Percentiles rank a stretch among this genome's conserved stretches.
These are phyloP conservation scores for Phytophthora agathidicida DNA, from an alignment of 352 stramenopile genomes.

Conservation along the genomic window DNA sequence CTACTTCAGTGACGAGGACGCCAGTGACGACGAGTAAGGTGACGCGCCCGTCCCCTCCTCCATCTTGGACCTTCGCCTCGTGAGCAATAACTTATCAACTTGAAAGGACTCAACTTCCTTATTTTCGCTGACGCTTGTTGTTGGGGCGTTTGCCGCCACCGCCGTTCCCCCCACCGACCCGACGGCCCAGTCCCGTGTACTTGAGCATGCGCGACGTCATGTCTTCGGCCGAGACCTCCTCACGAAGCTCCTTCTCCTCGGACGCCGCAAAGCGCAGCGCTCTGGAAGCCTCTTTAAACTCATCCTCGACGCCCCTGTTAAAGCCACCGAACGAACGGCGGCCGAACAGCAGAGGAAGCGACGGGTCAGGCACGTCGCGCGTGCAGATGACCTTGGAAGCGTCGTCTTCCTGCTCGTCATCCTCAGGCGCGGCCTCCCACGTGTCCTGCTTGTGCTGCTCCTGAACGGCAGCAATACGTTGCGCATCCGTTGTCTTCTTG, in stretches of 20 bases:
- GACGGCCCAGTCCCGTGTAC: slow-evolving; percentile 75
- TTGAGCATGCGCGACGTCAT: slow-evolving; percentile 86
- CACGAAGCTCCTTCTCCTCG: slow-evolving; percentile 74
- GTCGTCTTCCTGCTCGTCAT: slow-evolving; percentile 31
- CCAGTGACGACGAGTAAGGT: slow-evolving; percentile 57
- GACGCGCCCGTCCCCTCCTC: no score
- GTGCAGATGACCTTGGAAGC: slow-evolving; percentile 52
- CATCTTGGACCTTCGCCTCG: no score
- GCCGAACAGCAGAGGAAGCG: slow-evolving; percentile 73
- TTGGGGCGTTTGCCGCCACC: slow-evolving; percentile 33
- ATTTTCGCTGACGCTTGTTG: slow-evolving; percentile 72
- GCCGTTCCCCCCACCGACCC: slow-evolving; percentile 32
- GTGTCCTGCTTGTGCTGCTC: slow-evolving; percentile 67
- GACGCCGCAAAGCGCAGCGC: slow-evolving; percentile 64
- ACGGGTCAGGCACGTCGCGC: slow-evolving; percentile 73
- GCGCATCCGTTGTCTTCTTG: slow-evolving; percentile 69
- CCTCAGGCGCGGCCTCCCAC: slow-evolving; percentile 49
- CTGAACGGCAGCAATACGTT: slow-evolving; percentile 56
- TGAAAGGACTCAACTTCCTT: slow-evolving; percentile 20
- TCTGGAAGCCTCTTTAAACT: slow-evolving; percentile 64
- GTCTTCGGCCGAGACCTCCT: slow-evolving; percentile 83
- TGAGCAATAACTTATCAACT: slow-evolving; percentile 42
- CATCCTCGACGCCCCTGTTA: slow-evolving; percentile 86
- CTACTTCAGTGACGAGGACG: slow-evolving; percentile 86
- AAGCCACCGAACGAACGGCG: slow-evolving; percentile 83